Evolutionary conservation across 2,329 filamentous ascomycete genomes (phyloP).

Genomic region (Microdochium trichocladiopsis): DNA sequence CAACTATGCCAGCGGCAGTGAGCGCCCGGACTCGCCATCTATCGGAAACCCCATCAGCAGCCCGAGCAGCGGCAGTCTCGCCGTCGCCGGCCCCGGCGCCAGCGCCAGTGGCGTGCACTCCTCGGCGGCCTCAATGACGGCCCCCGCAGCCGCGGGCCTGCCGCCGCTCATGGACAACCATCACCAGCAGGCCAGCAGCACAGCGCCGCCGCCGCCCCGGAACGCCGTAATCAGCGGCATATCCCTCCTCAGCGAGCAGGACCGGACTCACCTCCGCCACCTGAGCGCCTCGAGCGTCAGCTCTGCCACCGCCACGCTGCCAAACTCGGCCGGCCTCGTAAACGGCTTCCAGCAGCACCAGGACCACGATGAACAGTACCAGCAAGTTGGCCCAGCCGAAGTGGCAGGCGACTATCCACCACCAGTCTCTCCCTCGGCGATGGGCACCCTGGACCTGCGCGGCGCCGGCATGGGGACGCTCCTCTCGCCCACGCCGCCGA

Average conservation of each 20-base stretch:
- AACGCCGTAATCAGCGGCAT: constrained; percentile 27
- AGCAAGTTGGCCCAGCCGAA: neutral
- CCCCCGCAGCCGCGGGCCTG: neutral
- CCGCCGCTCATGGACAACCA: neutral
- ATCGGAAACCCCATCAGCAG: constrained; percentile 6
- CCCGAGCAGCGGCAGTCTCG: constrained; percentile 6
- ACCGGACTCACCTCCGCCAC: constrained; percentile 30
- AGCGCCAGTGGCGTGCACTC: constrained; percentile 2
- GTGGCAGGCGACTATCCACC: neutral
- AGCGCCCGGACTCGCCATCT: constrained; percentile 14
- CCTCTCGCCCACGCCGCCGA: constrained; percentile 5
- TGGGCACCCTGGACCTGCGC: neutral
- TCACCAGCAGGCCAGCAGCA: neutral
- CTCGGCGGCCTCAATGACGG: constrained; percentile 1
- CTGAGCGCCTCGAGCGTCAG: constrained; percentile 33
- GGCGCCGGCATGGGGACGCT: neutral
- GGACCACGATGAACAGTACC: neutral
- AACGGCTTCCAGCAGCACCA: neutral
- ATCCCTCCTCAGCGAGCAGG: constrained; percentile 31
- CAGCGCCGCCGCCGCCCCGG: constrained; percentile 4
- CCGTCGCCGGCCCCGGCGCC: constrained; percentile 1
- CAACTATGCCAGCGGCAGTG: neutral
- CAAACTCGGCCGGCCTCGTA: neutral
- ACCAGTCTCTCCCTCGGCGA: neutral
- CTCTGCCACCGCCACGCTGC: constrained; percentile 12